phyloP scores from a whole-genome alignment of 1,284 basidiomycete genomes.

The Somion occarium region DNA sequence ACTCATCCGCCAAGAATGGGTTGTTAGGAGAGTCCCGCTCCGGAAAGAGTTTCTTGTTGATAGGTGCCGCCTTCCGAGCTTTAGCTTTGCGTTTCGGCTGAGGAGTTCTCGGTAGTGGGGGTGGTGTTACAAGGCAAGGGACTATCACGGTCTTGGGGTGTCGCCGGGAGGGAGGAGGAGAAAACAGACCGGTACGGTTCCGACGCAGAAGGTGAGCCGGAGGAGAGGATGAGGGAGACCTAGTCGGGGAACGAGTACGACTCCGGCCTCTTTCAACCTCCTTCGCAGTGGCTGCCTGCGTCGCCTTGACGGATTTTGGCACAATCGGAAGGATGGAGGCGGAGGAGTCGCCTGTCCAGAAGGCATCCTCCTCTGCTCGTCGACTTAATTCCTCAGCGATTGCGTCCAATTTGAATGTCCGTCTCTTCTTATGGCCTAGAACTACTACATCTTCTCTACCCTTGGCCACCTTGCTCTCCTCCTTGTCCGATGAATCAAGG shows the following conservation, averaged over 20 bases:
- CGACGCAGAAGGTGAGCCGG: slow-evolving; percentile 22
- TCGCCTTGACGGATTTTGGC: slow-evolving; percentile 8
- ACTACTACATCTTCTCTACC: slow-evolving; percentile 18
- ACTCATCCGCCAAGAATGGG: slow-evolving; percentile 38
- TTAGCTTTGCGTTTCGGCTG: slow-evolving; percentile 1
- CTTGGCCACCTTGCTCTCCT: slow-evolving; percentile 15
- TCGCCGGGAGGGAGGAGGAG: slow-evolving; percentile 31
- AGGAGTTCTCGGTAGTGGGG: slow-evolving; percentile 9
- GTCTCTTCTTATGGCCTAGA: slow-evolving; percentile 27
- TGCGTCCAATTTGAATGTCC: slow-evolving; percentile 24
- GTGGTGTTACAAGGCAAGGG: slow-evolving; percentile 17
- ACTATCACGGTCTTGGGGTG: slow-evolving; percentile 8
- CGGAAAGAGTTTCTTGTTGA: slow-evolving; percentile 22
- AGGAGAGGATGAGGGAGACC: slow-evolving; percentile 27
- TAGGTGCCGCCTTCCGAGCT: slow-evolving; percentile 4
- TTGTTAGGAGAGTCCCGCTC: slow-evolving; percentile 50
- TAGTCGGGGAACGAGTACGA: slow-evolving; percentile 19
- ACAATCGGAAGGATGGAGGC: not conserved
- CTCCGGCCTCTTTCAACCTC: slow-evolving; percentile 7
- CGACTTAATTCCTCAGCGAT: slow-evolving; percentile 30
- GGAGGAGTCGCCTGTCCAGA: slow-evolving; percentile 26
- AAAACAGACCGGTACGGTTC: slow-evolving; percentile 26
- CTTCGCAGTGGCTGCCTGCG: not conserved
- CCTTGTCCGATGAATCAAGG: slow-evolving; percentile 12
- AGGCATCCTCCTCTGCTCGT: slow-evolving; percentile 26